A percentile compares a stretch with the other conserved stretches of the same genome.
Conservation (phyloP, 768 basidiomycete genomes). For the Termitomyces sp. region DNA sequence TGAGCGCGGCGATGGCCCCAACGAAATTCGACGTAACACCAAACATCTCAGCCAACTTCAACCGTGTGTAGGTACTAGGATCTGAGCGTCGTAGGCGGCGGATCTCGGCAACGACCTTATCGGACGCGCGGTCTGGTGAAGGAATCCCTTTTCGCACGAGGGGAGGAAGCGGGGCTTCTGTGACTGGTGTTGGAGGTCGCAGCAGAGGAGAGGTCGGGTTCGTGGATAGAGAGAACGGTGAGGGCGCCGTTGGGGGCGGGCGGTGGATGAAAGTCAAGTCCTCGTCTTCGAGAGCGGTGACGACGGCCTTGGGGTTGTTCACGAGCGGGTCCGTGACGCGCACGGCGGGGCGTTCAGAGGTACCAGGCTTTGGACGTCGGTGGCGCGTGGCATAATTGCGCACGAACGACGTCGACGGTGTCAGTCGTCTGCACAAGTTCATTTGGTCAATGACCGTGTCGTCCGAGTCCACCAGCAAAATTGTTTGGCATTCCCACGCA, state of each 20-base stretch:
- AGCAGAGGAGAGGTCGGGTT: constrained; percentile 72
- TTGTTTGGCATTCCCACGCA: constrained; percentile 12
- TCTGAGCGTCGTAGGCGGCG: constrained; percentile 51
- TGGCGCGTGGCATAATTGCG: constrained; percentile 43
- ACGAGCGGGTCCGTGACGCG: constrained; percentile 54
- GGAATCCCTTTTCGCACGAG: constrained; percentile 30
- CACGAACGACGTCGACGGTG: constrained; percentile 18
- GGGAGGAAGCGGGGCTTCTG: constrained; percentile 38
- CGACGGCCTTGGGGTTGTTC: constrained; percentile 46
- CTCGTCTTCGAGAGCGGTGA: constrained; percentile 45
- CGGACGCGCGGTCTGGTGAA: constrained; percentile 37
- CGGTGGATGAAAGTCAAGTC: constrained; percentile 78
- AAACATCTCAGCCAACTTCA: constrained; percentile 72
- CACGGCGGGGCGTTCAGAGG: constrained; percentile 49
- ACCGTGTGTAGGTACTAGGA: constrained; percentile 56
- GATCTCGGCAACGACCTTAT: constrained; percentile 51
- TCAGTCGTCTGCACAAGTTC: constrained; percentile 22
- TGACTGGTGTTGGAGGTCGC: constrained; percentile 27
- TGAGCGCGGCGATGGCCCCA: constrained; percentile 56
- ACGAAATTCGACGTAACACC: constrained; percentile 68
- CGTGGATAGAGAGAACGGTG: constrained; percentile 67
- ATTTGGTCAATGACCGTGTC: constrained; percentile 6
- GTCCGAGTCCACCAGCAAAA: background rate
- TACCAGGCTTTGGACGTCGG: constrained; percentile 46
- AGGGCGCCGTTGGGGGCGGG: constrained; percentile 73